Base-by-base conservation (phyloP, 2,329 filamentous ascomycete species). In the Fusarium oxysporum region DNA sequence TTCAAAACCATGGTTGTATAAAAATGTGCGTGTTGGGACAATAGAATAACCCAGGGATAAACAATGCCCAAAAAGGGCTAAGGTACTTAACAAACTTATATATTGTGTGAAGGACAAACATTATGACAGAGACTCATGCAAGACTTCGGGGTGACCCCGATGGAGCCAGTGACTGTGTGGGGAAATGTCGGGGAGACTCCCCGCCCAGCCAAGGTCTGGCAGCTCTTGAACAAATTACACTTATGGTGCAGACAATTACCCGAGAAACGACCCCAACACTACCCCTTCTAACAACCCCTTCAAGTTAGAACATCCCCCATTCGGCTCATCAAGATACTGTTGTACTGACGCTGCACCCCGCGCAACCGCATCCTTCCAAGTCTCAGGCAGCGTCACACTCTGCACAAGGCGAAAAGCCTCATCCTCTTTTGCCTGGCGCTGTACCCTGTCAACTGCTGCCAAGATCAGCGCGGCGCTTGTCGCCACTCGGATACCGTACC, bases 261-360 rank as follows among this genome's bases (percentile, higher is more conserved):
- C 1, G 19, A 48, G 13, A 6, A 48, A 11, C 13, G 28, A n/a
- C 13, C 45, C 45, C n/a, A 14, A 13, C 6, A 48, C 28, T n/a
- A 48, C 45, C 7, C 13, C 14, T 12, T 48, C 14, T 16, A 8
- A 11, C 3, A 32, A 0, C 45, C n/a, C 0, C 2, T n/a, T 30
- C 14, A 48, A 30, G 45, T 32, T 48, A 48, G 45, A 48, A 4
- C 28, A 48, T 2, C 45, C 21, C 6, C 13, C 13, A n/a, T 48
- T 48, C 13, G 28, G 28, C 13, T 48, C 28, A 3, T 32, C 19
- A 8, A 48, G 28, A n/a, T 48, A 48, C 19, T n/a, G 45, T 4
- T 11, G 45, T 3, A 48, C 28, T 4, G 13, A 16, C 10, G 9
- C 13, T n/a, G 45, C 13, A 48, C 28, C 28, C 28, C 13, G 45